Evolutionary conservation across 2,329 filamentous ascomycete genomes (phyloP).

Genomic region (Fusarium concolor): DNA sequence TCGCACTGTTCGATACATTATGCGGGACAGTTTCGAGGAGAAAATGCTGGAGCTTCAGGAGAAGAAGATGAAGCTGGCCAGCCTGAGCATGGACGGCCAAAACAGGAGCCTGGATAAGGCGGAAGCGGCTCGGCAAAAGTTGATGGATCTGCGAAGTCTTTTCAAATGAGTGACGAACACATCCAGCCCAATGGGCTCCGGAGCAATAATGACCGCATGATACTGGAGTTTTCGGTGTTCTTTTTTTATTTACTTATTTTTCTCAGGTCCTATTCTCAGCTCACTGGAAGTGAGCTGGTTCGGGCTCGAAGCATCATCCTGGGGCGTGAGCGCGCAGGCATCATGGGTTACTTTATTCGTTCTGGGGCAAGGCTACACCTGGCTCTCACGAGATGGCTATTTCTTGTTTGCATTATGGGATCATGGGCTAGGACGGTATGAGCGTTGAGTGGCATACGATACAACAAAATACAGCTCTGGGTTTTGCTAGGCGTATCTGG

Average conservation of each 20-base stretch:
- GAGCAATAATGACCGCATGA: slow-evolving; percentile 34
- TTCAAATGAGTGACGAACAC: slow-evolving; percentile 59
- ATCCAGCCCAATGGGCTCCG: slow-evolving; percentile 18
- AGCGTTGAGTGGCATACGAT: slow-evolving; percentile 35
- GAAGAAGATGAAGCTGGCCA: slow-evolving; percentile 92
- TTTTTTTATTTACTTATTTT: slow-evolving; percentile 46
- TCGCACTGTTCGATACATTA: slow-evolving; percentile 88
- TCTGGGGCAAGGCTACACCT: slow-evolving; percentile 34
- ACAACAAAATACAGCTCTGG: slow-evolving; percentile 39
- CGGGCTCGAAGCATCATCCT: slow-evolving; percentile 35
- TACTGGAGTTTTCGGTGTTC: slow-evolving; percentile 39
- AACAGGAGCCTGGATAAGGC: slow-evolving; percentile 64
- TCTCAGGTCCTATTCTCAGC: slow-evolving; percentile 38
- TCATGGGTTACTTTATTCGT: slow-evolving; percentile 32
- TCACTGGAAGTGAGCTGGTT: slow-evolving; percentile 27
- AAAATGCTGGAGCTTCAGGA: slow-evolving; percentile 90
- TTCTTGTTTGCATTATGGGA: slow-evolving; percentile 33
- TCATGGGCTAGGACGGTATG: slow-evolving; percentile 27
- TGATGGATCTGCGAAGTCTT: slow-evolving; percentile 68
- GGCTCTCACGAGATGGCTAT: slow-evolving; percentile 47
- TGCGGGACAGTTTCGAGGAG: slow-evolving; percentile 91
- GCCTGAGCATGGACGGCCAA: slow-evolving; percentile 81
- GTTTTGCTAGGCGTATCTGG: slow-evolving; percentile 26
- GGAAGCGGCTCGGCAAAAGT: slow-evolving; percentile 69
- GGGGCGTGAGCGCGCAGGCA: slow-evolving; percentile 26